Evolutionary conservation across 768 basidiomycete species (phyloP).

Genomic region (Candolleomyces eurysporus): DNA sequence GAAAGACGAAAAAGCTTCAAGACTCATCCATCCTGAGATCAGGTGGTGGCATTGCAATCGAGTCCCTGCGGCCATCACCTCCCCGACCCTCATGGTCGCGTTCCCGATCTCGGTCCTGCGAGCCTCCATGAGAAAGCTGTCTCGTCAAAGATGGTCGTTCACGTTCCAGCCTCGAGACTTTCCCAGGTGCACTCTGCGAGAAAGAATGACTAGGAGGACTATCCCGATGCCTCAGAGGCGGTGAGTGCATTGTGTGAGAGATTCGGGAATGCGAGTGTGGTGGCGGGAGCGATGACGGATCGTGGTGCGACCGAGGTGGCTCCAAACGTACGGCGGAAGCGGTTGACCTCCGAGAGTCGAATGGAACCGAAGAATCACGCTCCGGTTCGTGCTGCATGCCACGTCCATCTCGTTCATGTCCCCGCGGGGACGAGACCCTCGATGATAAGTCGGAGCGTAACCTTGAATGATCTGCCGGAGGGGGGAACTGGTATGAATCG

Average conservation of each 20-base stretch:
- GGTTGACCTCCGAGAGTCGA: conserved; percentile 49
- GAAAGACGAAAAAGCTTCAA: conserved; percentile 10
- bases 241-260: conserved; percentile 28
- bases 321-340: conserved; percentile 51
- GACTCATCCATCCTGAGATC: conserved; percentile 22
- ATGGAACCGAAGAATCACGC: conserved; percentile 45
- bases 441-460: conserved; percentile 34
- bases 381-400: conserved; percentile 35
- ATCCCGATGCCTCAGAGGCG: conserved; percentile 33
- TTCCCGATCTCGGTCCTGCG: conserved; percentile 18
- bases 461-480: conserved; percentile 27
- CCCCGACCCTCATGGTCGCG: conserved; percentile 16
- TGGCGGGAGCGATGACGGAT: conserved; percentile 21
- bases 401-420: conserved; percentile 30
- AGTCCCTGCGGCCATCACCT: conserved; percentile 33
- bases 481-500: conserved; percentile 47
- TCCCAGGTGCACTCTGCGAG: conserved; percentile 15
- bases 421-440: conserved; percentile 41
- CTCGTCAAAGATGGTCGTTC: conserved; percentile 26
- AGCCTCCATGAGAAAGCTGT: conserved; percentile 18
- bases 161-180: conserved; percentile 9
- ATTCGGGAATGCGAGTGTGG: conserved; percentile 15
- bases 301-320: conserved; percentile 30
- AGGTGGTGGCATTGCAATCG: conserved; percentile 34
- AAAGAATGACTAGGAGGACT: conserved; percentile 18